Evolutionary conservation across 306 rosid species (phyloP), one percentile per base, ranked within the genome.

Genomic region (Vigna radiata): DNA sequence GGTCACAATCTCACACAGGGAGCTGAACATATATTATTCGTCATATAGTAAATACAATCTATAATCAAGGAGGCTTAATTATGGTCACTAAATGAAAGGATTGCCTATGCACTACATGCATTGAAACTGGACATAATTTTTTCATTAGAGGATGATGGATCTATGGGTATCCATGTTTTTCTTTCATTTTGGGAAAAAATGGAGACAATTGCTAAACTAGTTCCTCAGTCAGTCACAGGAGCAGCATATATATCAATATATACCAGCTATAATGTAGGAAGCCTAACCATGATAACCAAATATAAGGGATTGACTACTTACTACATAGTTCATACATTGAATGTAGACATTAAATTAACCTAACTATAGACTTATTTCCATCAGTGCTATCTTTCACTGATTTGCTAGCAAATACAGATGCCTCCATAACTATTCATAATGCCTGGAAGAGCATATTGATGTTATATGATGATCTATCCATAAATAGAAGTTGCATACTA

Each of bases 291-390:
- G 12, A 7, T 52, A 9, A 70, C 3, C 41, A 50, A 70, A 70
- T 70, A 5, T 27, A 8, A 50, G 25, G 27, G 61, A 70, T 31
- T 70, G 18, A 31, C 31, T 31, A 18, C 19, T 53, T 16, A 52
- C 64, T 58, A 56, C 36, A 55, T 10, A 56, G 58, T 69, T 19
- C 36, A 43, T 13, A 66, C 19, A 25, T 68, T 68, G 58, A 68
- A 47, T 2, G 5, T 14, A 25, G 39, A 46, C 55, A 46, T 23
- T 65, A 14, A 44, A n/a, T 19, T 39, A 23, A 23, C 72, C 54
- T 13, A 6, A 49, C 19, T 49, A 16, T 49, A 16, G n/a, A 49
- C 54, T 12, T 14, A 7, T 23, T 67, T 67, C 55, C 37, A 31
- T 23, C 14, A 7, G 2, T 16, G 23, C 47, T 19, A 13, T 47